Base-by-base conservation (phyloP, 805 yeast species). In the Yamadazyma endophytica region DNA sequence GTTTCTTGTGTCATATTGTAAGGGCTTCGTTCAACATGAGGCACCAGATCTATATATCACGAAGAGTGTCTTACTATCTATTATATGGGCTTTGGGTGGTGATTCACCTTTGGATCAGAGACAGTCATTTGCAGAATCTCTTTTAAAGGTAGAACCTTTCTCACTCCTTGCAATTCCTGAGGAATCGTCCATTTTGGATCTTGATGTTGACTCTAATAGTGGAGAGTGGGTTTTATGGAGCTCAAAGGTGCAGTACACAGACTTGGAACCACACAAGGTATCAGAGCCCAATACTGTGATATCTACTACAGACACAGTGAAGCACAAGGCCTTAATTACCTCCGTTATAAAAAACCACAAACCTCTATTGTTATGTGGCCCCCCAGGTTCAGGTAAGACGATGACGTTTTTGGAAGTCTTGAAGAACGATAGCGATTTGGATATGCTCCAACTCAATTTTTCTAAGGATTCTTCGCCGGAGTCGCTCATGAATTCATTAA, bases 361-460 rank as follows among this genome's bases (percentile, higher is more conserved):
- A 23, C 76, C 94, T 0, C 52, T 86, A 12, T 63, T 90, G 17
- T 63, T 90, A 14, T 87, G 96, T 56, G 97, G 97, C 2, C 97
- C 97, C 0, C 97, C 97, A 0, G 97, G 97, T 4, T 82, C 96
- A 0, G 97, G 97, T 36, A 90, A 90, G 51, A 89, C 97, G 0
- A 89, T 90, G 97, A 78, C 89, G 0, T 57, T 90, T 13, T 68
- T 85, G 42, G 75, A 80, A 28, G 79, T 87, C 0, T 50, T 90
- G 24, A 61, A 84, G 26, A 64, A 63, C 32, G 68, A 82, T 0
- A 69, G 79, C 0, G 65, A 70, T 11, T 62, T 77, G 36, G 82
- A 77, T 13, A 60, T 87, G 2, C 67, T 78, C 3, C 75, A 86
- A 4, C 53, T 90, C 43, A 90, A 87, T 45, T 87, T 89, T 46